Conservation (phyloP, 2,329 filamentous ascomycete genomes). For the Pseudopithomyces maydicus region DNA sequence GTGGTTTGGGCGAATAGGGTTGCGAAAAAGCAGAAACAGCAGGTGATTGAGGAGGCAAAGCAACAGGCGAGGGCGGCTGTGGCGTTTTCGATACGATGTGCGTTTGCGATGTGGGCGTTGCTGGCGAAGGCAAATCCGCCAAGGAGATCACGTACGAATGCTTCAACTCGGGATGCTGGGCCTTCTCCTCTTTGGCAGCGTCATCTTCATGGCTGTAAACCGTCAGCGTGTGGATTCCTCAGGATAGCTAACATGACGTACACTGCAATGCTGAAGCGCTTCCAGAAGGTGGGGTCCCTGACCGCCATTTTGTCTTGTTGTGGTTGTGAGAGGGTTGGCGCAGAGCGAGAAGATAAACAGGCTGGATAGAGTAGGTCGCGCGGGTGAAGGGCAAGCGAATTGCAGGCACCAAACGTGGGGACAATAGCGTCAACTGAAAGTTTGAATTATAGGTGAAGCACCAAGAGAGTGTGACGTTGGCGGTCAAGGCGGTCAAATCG, state of each 20-base stretch:
- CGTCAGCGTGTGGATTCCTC: neutral
- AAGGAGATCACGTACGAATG: constrained; percentile 45
- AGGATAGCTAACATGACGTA: neutral
- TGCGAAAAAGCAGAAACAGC: constrained; percentile 2
- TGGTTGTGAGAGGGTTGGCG: neutral
- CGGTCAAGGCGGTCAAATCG: neutral
- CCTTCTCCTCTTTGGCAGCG: constrained; percentile 38
- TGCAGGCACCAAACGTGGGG: neutral
- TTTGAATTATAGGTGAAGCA: neutral
- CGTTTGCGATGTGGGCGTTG: constrained; percentile 26
- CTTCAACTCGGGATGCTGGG: constrained; percentile 30
- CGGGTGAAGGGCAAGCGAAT: neutral
- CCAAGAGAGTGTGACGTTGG: neutral
- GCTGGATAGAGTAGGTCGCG: too few relatives aligned
- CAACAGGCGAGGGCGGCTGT: neutral
- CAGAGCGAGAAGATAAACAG: neutral
- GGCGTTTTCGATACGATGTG: constrained; percentile 8
- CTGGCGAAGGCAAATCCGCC: constrained; percentile 15
- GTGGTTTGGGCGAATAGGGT: constrained; percentile 8
- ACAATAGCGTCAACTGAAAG: neutral
- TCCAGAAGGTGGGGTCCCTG: constrained; percentile 65
- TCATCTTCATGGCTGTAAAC: constrained; percentile 56
- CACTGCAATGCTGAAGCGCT: constrained; percentile 63
- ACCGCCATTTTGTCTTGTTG: constrained; percentile 50
- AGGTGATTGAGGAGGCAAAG: neutral